Evolutionary conservation across 2,329 filamentous ascomycete species (phyloP), one percentile per base, ranked within the genome.

Genomic region (Hypomyces rosellus): DNA sequence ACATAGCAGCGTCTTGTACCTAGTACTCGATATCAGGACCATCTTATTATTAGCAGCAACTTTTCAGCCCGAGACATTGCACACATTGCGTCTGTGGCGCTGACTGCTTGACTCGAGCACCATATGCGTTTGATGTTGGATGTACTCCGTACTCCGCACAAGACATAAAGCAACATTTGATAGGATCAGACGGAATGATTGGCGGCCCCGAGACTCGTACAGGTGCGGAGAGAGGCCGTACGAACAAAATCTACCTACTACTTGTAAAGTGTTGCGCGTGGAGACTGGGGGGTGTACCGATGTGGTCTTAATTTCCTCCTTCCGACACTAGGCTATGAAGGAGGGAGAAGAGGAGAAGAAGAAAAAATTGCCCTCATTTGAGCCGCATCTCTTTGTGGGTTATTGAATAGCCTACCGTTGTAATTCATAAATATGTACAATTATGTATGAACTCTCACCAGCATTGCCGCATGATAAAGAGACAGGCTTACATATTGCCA

Each of bases 21-120:
- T 11, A 30, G 25, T 30, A 30, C 25, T 30, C 25, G 9, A 6
- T 11, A 30, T 30, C 20, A 15, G 5, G 13, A 18, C 18, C 16
- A 20, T 42, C 13, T 42, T 42, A 18, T 42, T 14, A 16, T 47
- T 47, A 39, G 30, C 44, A 39, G 37, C 39, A 47, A 45, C n/a
- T 47, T 40, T 36, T 16, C 34, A 38, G 45, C 40, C 45, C 49
- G 39, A 51, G 37, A 44, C 40, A 47, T 45, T 20, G 45, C 45
- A 18, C 45, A 30, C 22, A 30, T 34, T 44, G 40, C 15, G 45
- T 42, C 15, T 48, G 49, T 38, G 44, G 49, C 44, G 39, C 36
- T 51, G 12, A 20, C 39, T 20, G 15, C 40, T 34, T 45, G 42
- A 48, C 20, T 36, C 41, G 34, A 48, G 34, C 15, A 37, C 37